Evolutionary conservation across 2,329 filamentous ascomycete species (phyloP).

Genomic region (Stagonosporopsis vannaccii): DNA sequence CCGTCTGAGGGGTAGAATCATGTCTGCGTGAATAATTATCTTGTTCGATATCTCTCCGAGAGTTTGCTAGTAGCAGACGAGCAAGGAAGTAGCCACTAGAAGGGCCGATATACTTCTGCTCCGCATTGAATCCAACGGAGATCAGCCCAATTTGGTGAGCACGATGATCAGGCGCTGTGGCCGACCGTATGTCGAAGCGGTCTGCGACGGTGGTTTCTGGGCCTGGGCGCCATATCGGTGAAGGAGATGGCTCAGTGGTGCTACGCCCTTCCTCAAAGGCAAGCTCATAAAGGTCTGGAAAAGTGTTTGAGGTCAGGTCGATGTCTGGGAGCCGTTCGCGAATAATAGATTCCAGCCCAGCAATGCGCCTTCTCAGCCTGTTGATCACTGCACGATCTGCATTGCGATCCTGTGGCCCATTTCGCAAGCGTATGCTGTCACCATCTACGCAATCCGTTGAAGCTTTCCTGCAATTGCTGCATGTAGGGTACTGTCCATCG

Average conservation of each 20-base stretch:
- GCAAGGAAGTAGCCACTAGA: slow-evolving; percentile 64
- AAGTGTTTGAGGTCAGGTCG: background rate
- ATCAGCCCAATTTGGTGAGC: slow-evolving; percentile 62
- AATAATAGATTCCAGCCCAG: slow-evolving; percentile 24
- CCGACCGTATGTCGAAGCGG: background rate
- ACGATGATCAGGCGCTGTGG: slow-evolving; percentile 2
- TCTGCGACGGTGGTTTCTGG: background rate
- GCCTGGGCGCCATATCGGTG: background rate
- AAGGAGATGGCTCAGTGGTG: background rate
- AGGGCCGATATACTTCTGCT: slow-evolving; percentile 62
- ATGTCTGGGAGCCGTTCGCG: slow-evolving; percentile 19
- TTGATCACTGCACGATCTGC: background rate
- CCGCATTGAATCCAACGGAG: slow-evolving; percentile 57
- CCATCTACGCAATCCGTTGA: slow-evolving; percentile 19
- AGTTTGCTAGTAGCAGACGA: slow-evolving; percentile 56
- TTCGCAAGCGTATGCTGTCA: slow-evolving; percentile 20
- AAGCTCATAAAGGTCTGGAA: background rate
- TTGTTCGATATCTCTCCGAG: background rate
- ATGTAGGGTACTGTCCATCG: slow-evolving; percentile 20
- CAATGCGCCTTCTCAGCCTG: slow-evolving; percentile 14
- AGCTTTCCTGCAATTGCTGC: slow-evolving; percentile 22
- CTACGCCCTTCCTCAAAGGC: background rate
- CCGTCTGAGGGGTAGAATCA: slow-evolving; percentile 1
- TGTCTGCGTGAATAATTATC: background rate
- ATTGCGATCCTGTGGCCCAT: background rate